phyloP scores from a whole-genome alignment of 768 basidiomycete genomes.

The Rhodotorula toruloides region DNA sequence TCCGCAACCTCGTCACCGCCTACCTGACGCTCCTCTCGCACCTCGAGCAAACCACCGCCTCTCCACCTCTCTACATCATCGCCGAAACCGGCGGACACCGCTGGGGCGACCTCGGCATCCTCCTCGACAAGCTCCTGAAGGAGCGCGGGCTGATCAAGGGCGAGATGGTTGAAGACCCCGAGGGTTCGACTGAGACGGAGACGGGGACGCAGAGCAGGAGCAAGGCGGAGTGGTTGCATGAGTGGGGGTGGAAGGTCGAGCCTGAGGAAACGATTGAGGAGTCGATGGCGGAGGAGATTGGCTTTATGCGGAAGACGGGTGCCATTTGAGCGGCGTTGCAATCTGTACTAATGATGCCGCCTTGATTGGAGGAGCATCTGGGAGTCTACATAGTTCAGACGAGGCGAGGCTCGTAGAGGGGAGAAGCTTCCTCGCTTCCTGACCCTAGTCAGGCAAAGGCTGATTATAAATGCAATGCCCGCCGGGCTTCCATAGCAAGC shows the following conservation, averaged over 20 bases:
- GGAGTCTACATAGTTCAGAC: too few relatives aligned
- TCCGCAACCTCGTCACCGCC: conserved; percentile 12
- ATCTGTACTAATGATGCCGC: neutral
- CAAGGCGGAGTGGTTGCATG: conserved; percentile 7
- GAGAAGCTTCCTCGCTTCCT: too few relatives aligned
- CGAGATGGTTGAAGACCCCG: neutral
- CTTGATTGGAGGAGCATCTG: too few relatives aligned
- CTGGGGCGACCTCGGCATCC: neutral
- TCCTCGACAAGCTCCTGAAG: neutral
- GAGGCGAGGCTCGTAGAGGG: too few relatives aligned
- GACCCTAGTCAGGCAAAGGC: too few relatives aligned
- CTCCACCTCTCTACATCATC: conserved; percentile 8
- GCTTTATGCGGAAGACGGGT: neutral
- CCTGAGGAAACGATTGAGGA: neutral
- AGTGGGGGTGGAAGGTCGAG: conserved; percentile 15
- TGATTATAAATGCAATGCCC: too few relatives aligned
- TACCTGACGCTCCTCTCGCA: conserved; percentile 14
- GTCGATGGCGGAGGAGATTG: neutral
- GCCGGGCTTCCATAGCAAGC: too few relatives aligned
- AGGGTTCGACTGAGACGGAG: neutral
- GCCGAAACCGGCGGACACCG: conserved; percentile 13
- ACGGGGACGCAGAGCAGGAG: neutral
- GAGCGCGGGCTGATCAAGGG: neutral
- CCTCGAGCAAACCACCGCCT: neutral
- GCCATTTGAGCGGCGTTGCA: neutral